Base-by-base conservation (phyloP, 2,329 filamentous ascomycete species). In the Trichoderma sp. region DNA sequence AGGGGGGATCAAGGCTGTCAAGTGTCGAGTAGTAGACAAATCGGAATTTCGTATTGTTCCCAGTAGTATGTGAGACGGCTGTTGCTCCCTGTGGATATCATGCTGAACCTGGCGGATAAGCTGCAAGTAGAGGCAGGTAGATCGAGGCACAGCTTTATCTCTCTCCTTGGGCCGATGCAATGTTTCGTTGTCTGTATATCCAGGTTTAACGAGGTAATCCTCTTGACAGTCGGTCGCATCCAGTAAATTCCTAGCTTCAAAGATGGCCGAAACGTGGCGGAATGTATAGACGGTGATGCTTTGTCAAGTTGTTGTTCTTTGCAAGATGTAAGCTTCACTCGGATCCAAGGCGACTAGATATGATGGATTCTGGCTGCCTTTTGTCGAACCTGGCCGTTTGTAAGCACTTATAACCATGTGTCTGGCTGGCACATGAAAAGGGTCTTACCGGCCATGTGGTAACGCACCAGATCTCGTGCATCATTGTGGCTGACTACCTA, bases 341-440 rank as follows among this genome's bases (percentile, higher is more conserved):
- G 5, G 21, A 53, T 24, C 21, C 11, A 3, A 53, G 21, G 21
- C 21, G n/a, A 24, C 47, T 12, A 14, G 47, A 24, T 1, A 53
- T 24, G 47, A 53, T 14, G 4, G 21, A 53, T 53, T 21, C 47
- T 53, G 21, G 43, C n/a, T 21, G 18, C n/a, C 9, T 21, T 51
- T 51, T 21, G 43, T 51, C 9, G n/a, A 51, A 3, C 21, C 43
- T 21, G 5, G 47, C 18, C 47, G 1, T 53, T 5, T 53, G 5
- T 53, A 14, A 53, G 61, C 36, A 58, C 12, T n/a, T 53, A 15
- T 15, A 28, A 3, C 30, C 51, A 67, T 53, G 32, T 67, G 64
- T 58, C 39, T 62, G 32, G 32, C 47, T 39, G 68, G 68, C 68
- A 65, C 68, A 65, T 65, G 68, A 39, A 36, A 36, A 18, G 21